phyloP scores from a whole-genome alignment of 2,329 filamentous ascomycete species.

The Aureobasidium sp. region DNA sequence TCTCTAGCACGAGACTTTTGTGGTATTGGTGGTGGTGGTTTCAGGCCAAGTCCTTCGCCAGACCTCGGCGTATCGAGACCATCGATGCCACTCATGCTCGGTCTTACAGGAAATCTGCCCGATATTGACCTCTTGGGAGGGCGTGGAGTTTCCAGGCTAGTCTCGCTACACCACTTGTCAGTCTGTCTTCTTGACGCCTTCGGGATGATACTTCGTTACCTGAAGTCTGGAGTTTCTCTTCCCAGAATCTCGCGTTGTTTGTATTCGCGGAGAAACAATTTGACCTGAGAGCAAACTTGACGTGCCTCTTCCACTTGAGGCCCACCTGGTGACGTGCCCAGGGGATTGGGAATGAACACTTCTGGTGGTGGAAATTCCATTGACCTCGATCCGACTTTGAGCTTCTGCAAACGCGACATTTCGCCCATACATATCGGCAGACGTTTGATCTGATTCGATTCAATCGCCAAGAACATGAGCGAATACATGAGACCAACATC shows the following conservation, averaged over 20 bases:
- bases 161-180: slow-evolving; percentile 49
- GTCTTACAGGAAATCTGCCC: slow-evolving; percentile 54
- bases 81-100: slow-evolving; percentile 51
- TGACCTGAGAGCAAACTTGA: slow-evolving; percentile 50
- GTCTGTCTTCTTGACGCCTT: neutral
- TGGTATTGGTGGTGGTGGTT: slow-evolving; percentile 64
- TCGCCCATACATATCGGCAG: slow-evolving; percentile 78
- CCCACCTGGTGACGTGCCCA: slow-evolving; percentile 25
- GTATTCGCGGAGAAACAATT: slow-evolving; percentile 45
- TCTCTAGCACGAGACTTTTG: slow-evolving; percentile 70
- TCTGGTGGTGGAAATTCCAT: slow-evolving; percentile 62
- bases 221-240: slow-evolving; percentile 19
- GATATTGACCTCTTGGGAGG: slow-evolving; percentile 50
- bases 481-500: slow-evolving; percentile 75
- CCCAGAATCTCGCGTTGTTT: slow-evolving; percentile 22
- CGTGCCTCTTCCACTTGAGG: slow-evolving; percentile 41
- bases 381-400: slow-evolving; percentile 85
- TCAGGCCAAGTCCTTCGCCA: slow-evolving; percentile 54
- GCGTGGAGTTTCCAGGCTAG: slow-evolving; percentile 67
- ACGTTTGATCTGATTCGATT: slow-evolving; percentile 78
- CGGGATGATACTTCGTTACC: neutral
- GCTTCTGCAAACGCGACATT: slow-evolving; percentile 78
- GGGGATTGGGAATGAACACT: slow-evolving; percentile 30
- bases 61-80: slow-evolving; percentile 44
- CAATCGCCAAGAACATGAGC: slow-evolving; percentile 79